Base-by-base conservation (phyloP, 164 flowering plant species). In the Houttuynia cordata region DNA sequence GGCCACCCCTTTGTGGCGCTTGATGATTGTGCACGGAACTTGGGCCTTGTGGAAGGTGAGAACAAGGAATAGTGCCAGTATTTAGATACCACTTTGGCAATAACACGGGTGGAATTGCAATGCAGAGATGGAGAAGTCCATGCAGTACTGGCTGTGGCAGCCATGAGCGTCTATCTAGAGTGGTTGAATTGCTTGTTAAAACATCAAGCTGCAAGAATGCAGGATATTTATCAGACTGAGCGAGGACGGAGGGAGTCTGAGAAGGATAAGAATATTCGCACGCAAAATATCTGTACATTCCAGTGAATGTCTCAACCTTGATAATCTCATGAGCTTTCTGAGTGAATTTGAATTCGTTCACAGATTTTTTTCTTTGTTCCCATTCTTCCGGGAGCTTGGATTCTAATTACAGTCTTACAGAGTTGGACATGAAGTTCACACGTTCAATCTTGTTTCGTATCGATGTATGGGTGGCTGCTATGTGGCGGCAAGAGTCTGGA, bases 1-100 rank as follows among this genome's bases (percentile, higher is more conserved):
- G 19, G 51, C 65, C 14, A 62, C 18, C 47, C 65, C 52, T 55
- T 53, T 14, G 20, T 42, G 41, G 58, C 15, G 24, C 58, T 39
- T 24, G 40, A 37, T 30, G 37, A 8, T 17, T 23, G 30, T 19
- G 34, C 58, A 15, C 34, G 51, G 9, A 13, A 22, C 59, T 14
- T 54, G 52, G 39, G 24, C 24, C 1, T 20, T 1, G 19, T 24
- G 17, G 30, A 19, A 18, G 4, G 65, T 23, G 23, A 22, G n/a
- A 50, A 61, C n/a, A 40, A 25, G 22, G 22, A 47, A 6, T 10
- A 59, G 15, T n/a, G 14, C 17, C 14, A 45, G 49, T 17, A 2
- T 45, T 4, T 45, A 10, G 8, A 22, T 41, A 10, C 18, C n/a
- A 7, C 18, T 23, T 45, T 14, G 49, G 51, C 17, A 42, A 41